Evolutionary conservation across 2,329 filamentous ascomycete species (phyloP).

Genomic region (Talaromyces atroroseus): DNA sequence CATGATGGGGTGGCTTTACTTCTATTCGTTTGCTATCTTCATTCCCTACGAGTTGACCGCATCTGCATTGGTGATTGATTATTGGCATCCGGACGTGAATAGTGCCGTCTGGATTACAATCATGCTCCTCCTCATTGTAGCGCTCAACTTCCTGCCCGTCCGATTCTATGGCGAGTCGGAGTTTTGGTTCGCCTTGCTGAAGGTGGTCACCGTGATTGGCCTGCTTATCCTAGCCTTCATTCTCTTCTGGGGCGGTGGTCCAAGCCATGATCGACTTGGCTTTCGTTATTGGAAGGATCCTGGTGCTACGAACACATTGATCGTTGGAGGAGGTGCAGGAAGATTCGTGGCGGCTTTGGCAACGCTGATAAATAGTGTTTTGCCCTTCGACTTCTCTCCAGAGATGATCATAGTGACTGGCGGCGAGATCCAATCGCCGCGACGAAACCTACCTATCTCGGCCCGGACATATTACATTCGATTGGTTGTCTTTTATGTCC

Average conservation of each 20-base stretch:
- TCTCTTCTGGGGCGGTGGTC: conserved; percentile 51
- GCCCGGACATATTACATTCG: conserved; percentile 56
- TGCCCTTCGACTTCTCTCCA: conserved; percentile 51
- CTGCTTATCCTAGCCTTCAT: conserved; percentile 49
- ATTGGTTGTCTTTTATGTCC: conserved; percentile 56
- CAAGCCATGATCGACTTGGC: conserved; percentile 43
- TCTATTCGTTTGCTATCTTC: conserved; percentile 43
- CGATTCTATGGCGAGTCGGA: conserved; percentile 49
- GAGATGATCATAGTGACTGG: conserved; percentile 52
- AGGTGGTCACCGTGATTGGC: conserved; percentile 48
- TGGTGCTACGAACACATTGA: conserved; percentile 25
- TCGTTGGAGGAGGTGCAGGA: conserved; percentile 23
- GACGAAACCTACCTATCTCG: conserved; percentile 55
- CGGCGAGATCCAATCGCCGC: conserved; percentile 54
- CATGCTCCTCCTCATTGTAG: conserved; percentile 54
- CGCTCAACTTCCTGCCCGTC: conserved; percentile 46
- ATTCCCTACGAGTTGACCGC: conserved; percentile 58
- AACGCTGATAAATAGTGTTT: conserved; percentile 46
- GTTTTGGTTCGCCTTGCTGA: conserved; percentile 49
- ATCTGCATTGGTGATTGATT: conserved; percentile 59
- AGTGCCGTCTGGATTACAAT: conserved; percentile 50
- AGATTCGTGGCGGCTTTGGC: conserved; percentile 49
- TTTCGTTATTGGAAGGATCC: conserved; percentile 49
- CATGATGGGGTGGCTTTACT: conserved; percentile 41
- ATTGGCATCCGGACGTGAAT: conserved; percentile 48